Evolutionary conservation across 208 protist species (phyloP), one percentile per base, ranked within the genome.

Genomic region (Crithidia sp.): DNA sequence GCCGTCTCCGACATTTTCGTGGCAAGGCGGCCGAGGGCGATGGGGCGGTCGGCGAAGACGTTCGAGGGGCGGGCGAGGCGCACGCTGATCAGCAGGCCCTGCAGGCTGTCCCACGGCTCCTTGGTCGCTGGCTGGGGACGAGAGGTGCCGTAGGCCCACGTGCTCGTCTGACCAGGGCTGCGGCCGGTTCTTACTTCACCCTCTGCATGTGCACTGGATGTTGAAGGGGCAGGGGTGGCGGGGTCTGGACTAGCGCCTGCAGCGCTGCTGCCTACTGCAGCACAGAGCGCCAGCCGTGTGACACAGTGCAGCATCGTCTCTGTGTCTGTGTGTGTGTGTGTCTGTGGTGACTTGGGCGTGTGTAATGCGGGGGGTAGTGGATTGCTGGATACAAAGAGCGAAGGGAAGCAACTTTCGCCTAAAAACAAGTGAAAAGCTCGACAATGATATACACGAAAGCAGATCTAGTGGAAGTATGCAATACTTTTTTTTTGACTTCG

Each of bases 41-140:
- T 69, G 6, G 87, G 87, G 7, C 82, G 68, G 68, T 92, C 87
- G 49, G 52, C 72, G n/a, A 81, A 86, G 12, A 86, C 89, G 58
- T 83, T 81, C 8, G 73, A 63, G 6, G 86, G 84, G 55, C 85
- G 65, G 16, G 75, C 64, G 40, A 77, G 76, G 45, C 86, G 85
- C 13, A 85, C 86, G 4, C 84, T 71, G 40, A 94, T 77, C 37
- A 83, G 58, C 53, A 94, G 74, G 2, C 89, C 84, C 37, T 87
- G 81, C 16, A 90, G 74, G 57, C 79, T 76, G 40, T 84, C 71
- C 71, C 78, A 84, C 67, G 74, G 77, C 69, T 79, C 77, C 45
- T 67, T 74, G 39, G 47, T 71, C 64, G 56, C 76, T 40, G 61
- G 71, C 66, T 60, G 74, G 37, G 52, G 64, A 37, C 14, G 70